Evolutionary conservation across 352 stramenopile genomes (phyloP), one percentile per base, ranked within the genome.

Genomic region (Phytophthora brassicae): DNA sequence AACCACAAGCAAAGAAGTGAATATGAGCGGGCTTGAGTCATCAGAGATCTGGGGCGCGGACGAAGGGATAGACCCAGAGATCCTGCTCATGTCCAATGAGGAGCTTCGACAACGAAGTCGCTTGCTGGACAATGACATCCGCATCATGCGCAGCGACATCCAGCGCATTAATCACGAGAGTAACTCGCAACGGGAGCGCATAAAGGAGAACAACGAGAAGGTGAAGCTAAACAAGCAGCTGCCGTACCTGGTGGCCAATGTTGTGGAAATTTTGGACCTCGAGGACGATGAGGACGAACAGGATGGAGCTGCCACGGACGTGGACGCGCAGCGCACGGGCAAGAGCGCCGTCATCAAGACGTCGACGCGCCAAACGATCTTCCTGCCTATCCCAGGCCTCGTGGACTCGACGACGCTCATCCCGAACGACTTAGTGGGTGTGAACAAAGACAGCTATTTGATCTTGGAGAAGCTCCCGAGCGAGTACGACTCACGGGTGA

Each of bases 161-260:
- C 92, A 98, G 67, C 86, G 94, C 53, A 98, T 99, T 58, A 97
- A 97, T 59, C 95, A 99, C 79, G 96, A 99, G 72, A 95, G 82
- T 61, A 89, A 95, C 50, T 89, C 82, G 56, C 96, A 99, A 69
- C 80, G 77, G 16, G 94, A 98, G 49, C 84, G 93, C 16, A 99
- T 99, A 75, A 98, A 97, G 64, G 97, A 99, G 68, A 99, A 99
- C 79, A 97, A 98, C 75, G 97, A 99, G 71, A 99, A 99, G 71
- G 95, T 99, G 61, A 99, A 99, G 78, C 75, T 99, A 23, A 99
- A 99, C 81, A 99, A 99, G 71, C 95, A 99, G 76, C 73, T 99
- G 46, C 97, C 97, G 20, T 99, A 98, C 68, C 77, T 99, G 3
- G 97, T 99, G n/a, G 96, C 92, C 36, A 99, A 99, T 82, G 95